Percentiles rank a stretch among this genome's conserved stretches.
These are phyloP conservation scores for Porodaedalea pini DNA, from an alignment of 1,284 basidiomycete species.

Conservation along the genomic window DNA sequence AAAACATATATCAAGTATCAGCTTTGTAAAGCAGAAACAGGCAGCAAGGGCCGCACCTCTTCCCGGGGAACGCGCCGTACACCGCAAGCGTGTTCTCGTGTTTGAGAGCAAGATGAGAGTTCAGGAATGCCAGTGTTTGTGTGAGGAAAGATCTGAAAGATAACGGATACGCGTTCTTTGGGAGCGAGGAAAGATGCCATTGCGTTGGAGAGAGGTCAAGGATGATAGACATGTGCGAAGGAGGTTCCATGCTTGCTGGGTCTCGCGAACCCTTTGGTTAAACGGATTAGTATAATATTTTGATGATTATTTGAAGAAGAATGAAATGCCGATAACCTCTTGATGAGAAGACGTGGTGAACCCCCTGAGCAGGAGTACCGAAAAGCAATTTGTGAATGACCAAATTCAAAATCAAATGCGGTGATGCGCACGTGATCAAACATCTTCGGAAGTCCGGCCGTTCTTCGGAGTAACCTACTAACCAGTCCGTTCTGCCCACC, in stretches of 20 bases:
- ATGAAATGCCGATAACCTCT: not conserved
- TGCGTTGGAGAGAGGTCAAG: slow-evolving; percentile 80
- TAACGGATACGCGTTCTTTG: slow-evolving; percentile 44
- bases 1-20: slow-evolving; percentile 7
- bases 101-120: slow-evolving; percentile 86
- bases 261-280: not conserved
- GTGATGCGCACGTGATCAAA: not conserved
- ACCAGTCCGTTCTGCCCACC: not conserved
- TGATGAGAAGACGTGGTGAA: no score
- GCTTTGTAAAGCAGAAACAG: slow-evolving; percentile 11
- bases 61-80: slow-evolving; percentile 82
- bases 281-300: not conserved
- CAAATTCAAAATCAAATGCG: not conserved
- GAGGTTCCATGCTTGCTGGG: slow-evolving; percentile 12
- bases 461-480: not conserved
- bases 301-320: not conserved
- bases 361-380: no score
- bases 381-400: not conserved
- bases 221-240: slow-evolving; percentile 77
- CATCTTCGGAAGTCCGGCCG: not conserved
- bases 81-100: slow-evolving; percentile 92
- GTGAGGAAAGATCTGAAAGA: slow-evolving; percentile 67
- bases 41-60: slow-evolving; percentile 50
- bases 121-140: slow-evolving; percentile 86
- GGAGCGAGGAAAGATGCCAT: slow-evolving; percentile 65